A percentile compares a stretch with the other conserved stretches of the same genome.
These are phyloP conservation scores for Exophiala lecanii-corni DNA, from an alignment of 2,329 filamentous ascomycete species.

Conservation along the genomic window DNA sequence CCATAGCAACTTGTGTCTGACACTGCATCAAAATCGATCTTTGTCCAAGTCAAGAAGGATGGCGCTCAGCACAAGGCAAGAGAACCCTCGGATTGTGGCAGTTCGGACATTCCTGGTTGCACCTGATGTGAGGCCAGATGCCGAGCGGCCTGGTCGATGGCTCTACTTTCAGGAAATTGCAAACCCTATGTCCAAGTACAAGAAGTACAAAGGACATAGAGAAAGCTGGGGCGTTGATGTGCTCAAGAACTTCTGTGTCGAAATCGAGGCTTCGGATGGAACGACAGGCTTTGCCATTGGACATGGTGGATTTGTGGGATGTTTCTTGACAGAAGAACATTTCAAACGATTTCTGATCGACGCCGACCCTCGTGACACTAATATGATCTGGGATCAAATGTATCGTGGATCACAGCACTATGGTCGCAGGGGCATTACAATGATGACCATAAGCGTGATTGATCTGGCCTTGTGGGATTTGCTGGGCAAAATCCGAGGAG, in stretches of 20 bases:
- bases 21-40: too few relatives aligned
- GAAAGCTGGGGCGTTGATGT: conserved; percentile 97
- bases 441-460: conserved; percentile 90
- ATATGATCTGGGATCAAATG: conserved; percentile 93
- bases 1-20: too few relatives aligned
- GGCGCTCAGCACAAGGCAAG: too few relatives aligned
- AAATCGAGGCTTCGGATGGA: conserved; percentile 82
- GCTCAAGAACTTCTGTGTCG: conserved; percentile 83
- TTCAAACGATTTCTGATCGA: conserved; percentile 89
- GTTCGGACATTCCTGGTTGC: too few relatives aligned
- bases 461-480: conserved; percentile 92
- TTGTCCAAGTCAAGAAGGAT: too few relatives aligned
- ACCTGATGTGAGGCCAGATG: too few relatives aligned
- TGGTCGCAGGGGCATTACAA: conserved; percentile 82
- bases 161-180: conserved; percentile 87
- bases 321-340: conserved; percentile 90
- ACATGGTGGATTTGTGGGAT: conserved; percentile 87
- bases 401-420: conserved; percentile 96
- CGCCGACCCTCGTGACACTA: conserved; percentile 84
- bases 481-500: conserved; percentile 81
- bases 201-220: conserved; percentile 78
- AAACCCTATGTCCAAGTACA: conserved; percentile 86
- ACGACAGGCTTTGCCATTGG: conserved; percentile 93
- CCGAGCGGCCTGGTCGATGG: too few relatives aligned
- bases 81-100: too few relatives aligned